Evolutionary conservation across 2,329 filamentous ascomycete genomes (phyloP), one percentile per base, ranked within the genome.

Genomic region (Aspergillus nomiae): DNA sequence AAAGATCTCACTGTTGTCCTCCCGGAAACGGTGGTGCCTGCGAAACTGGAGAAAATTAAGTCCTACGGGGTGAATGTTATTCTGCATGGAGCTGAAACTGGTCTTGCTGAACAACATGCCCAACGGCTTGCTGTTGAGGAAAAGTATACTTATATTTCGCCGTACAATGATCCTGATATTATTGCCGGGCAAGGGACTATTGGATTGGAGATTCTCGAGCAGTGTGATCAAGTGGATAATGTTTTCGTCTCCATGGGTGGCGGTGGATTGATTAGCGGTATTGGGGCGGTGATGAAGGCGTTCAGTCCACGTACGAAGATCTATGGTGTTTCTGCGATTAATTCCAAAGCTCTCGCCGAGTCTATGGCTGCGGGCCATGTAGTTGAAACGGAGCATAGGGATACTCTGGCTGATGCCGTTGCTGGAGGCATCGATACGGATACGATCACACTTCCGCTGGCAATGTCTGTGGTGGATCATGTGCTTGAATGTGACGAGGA

Each of bases 141-240:
- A 10, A 14, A 4, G 10, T 57, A 57, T n/a, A 46, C 38, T 7
- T 57, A 57, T 26, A 57, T 57, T 24, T 57, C 55, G 5, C 55
- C 55, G 1, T 57, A 57, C 19, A 57, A 57, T 12, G 55, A 57
- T 12, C 38, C 38, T 2, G 55, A 57, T 3, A 57, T 57, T 24
- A 21, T 57, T 24, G 55, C 55, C 26, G 55, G 55, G 3, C 55
- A 57, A 21, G 55, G 55, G 9, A 57, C 55, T 10, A 57, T 57
- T 36, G 55, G 55, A 0, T 9, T 57, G 6, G 55, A 57, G 19
- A 57, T 57, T 34, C 26, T 57, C 1, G 55, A 57, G 2, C 55
- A 57, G 11, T 57, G 55, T 24, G 55, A 45, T 2, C 16, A 26
- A 1, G 41, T 57, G 19, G 41, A 57, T 45, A 57, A 57, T 34